Conservation (phyloP, 805 yeast genomes). For the Jamesozyma piceae region DNA sequence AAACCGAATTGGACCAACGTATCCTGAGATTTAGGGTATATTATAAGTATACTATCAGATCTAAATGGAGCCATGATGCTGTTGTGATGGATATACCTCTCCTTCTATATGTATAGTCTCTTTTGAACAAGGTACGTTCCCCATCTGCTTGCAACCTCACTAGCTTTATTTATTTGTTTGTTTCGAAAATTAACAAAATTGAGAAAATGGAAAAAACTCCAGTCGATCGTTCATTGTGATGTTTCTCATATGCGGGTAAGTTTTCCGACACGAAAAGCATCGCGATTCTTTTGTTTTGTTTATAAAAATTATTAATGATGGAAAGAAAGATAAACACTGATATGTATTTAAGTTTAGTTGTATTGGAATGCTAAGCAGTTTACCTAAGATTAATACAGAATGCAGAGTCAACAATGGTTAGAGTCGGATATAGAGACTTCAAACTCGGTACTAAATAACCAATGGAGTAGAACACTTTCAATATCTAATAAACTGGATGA, state of each 20-base stretch:
- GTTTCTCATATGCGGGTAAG: background rate
- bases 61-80: conserved; percentile 25
- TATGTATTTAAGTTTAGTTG: too few relatives aligned
- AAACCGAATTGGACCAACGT: conserved; percentile 77
- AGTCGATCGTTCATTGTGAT: background rate
- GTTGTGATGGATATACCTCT: too few relatives aligned
- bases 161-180: background rate
- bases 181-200: background rate
- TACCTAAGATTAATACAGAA: too few relatives aligned
- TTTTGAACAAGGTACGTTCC: too few relatives aligned
- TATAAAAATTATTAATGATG: background rate
- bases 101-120: background rate
- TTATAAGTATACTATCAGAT: conserved; percentile 35
- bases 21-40: conserved; percentile 69
- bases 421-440: conserved; percentile 1
- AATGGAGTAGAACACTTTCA: conserved; percentile 10
- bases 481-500: conserved; percentile 13
- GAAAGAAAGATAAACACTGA: background rate
- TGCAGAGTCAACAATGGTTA: conserved; percentile 6
- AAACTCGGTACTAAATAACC: background rate
- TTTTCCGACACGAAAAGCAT: background rate
- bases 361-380: too few relatives aligned
- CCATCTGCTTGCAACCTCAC: background rate
- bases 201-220: background rate
- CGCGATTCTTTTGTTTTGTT: background rate